Evolutionary conservation across 2,329 filamentous ascomycete species (phyloP), one percentile per base, ranked within the genome.

Genomic region (Pseudogymnoascus sp.): DNA sequence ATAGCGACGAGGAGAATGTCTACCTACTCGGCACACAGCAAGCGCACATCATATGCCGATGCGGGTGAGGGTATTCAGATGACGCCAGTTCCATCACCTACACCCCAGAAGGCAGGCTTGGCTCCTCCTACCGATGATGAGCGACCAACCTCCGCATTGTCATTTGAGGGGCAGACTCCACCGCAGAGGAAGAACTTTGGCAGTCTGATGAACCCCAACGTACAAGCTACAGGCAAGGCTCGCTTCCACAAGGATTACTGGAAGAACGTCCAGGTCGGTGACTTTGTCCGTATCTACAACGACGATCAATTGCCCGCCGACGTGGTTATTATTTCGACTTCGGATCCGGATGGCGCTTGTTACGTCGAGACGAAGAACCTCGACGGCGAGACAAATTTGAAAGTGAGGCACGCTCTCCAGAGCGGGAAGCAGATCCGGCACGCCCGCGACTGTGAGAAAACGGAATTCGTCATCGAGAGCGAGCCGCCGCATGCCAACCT

Each of bases 341-440:
- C 95, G 2, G 95, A 97, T 70, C 83, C 89, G 0, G 95, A 99
- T 70, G 95, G 95, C 61, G 91, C 91, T 33, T 99, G 95, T 76
- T 99, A 97, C 70, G 89, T 99, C 19, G 95, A 99, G 76, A 99
- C 95, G 2, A 99, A 97, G 80, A 97, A 96, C 73, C 75, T 99
- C 79, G 95, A 99, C 71, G 95, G 95, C 61, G 95, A 99, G 77
- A 99, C 95, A 2, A 99, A 99, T 70, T 79, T 99, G 67, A 99
- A 99, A 76, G 92, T 97, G 65, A 89, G 95, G 65, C 90, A 93
- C 71, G 91, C 95, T 19, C 82, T 99, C 42, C 90, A 93, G 67
- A 93, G 90, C 71, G 90, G 93, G 11, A 87, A 89, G 62, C 80
- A 85, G 53, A 82, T 99, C 65, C 91, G 87, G 73, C 93, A 97